A percentile compares a stretch with the other conserved stretches of the same genome.
phyloP scores from a whole-genome alignment of 1,139 yeast genomes.

The Kodamaea suecica region DNA sequence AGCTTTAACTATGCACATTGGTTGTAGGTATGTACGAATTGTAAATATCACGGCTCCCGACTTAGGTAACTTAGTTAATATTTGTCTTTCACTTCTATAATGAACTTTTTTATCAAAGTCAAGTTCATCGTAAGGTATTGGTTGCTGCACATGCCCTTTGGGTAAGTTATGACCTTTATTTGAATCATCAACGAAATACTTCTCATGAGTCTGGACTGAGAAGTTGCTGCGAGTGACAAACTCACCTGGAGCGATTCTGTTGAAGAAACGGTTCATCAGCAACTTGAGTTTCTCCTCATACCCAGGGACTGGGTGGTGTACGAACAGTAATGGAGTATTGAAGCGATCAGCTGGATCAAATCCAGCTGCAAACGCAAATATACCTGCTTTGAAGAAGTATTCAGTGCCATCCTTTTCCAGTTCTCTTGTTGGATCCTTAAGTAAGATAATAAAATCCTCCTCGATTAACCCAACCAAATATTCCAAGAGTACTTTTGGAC shows the following conservation, averaged over 20 bases:
- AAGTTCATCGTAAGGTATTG: conserved; percentile 39
- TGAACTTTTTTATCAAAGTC: conserved; percentile 55
- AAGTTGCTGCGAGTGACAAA: conserved; percentile 61
- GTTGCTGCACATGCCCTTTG: conserved; percentile 22
- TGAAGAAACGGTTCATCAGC: conserved; percentile 63
- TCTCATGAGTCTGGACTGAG: conserved; percentile 55
- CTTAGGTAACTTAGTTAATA: conserved; percentile 55
- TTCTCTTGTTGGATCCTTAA: conserved; percentile 43
- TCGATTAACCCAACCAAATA: conserved; percentile 51
- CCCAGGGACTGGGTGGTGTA: conserved; percentile 65
- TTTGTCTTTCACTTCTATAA: conserved; percentile 62
- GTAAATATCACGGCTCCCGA: conserved; percentile 55
- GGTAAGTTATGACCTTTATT: conserved; percentile 48
- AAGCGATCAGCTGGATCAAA: conserved; percentile 61
- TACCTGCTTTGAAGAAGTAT: conserved; percentile 61
- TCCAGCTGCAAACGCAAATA: conserved; percentile 72
- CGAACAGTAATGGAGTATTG: conserved; percentile 48
- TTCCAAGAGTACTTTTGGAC: conserved; percentile 36
- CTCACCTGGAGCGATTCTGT: conserved; percentile 46
- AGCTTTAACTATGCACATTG: conserved; percentile 50
- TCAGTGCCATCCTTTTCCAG: conserved; percentile 48
- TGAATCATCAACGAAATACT: conserved; percentile 48
- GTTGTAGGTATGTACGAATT: conserved; percentile 63
- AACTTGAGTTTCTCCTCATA: conserved; percentile 51
- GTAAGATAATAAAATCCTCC: conserved; percentile 63